A percentile compares a stretch with the other conserved stretches of the same genome.
Conservation (phyloP, 768 basidiomycete species). For the Leccinum olivaceopallidum region DNA sequence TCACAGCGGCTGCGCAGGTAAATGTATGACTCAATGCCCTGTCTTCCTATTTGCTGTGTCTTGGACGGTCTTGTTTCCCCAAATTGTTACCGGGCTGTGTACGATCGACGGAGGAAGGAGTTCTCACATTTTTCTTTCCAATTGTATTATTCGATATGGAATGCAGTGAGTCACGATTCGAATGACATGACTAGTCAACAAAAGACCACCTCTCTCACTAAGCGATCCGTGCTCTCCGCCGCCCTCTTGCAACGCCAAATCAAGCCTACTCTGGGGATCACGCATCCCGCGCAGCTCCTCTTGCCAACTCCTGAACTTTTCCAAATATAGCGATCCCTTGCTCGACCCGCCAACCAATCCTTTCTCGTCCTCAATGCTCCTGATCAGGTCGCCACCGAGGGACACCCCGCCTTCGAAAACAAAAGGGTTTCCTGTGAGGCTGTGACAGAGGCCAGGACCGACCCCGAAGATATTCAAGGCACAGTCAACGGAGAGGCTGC, state of each 20-base stretch:
- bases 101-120: slow-evolving; percentile 6
- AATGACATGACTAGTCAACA: slow-evolving; percentile 23
- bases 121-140: slow-evolving; percentile 4
- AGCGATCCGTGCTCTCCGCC: neutral
- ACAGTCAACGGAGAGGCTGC: slow-evolving; percentile 25
- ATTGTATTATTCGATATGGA: slow-evolving; percentile 6
- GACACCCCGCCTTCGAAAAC: slow-evolving; percentile 42
- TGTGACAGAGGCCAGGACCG: slow-evolving; percentile 30
- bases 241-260: neutral
- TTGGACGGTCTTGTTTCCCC: slow-evolving; percentile 7
- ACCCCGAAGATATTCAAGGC: slow-evolving; percentile 21
- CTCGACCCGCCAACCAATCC: slow-evolving; percentile 34
- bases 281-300: slow-evolving; percentile 38
- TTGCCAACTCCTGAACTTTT: slow-evolving; percentile 45
- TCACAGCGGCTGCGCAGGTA: slow-evolving; percentile 15
- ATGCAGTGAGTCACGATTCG: neutral
- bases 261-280: neutral
- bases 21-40: neutral
- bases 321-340: slow-evolving; percentile 36
- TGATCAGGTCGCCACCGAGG: slow-evolving; percentile 42
- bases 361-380: slow-evolving; percentile 46
- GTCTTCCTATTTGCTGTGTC: neutral
- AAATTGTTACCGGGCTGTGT: slow-evolving; percentile 10
- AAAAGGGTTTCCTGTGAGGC: slow-evolving; percentile 41
- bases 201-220: slow-evolving; percentile 24